Conservation (phyloP, 257 asterid species). For the Solanum chmielewskii region DNA sequence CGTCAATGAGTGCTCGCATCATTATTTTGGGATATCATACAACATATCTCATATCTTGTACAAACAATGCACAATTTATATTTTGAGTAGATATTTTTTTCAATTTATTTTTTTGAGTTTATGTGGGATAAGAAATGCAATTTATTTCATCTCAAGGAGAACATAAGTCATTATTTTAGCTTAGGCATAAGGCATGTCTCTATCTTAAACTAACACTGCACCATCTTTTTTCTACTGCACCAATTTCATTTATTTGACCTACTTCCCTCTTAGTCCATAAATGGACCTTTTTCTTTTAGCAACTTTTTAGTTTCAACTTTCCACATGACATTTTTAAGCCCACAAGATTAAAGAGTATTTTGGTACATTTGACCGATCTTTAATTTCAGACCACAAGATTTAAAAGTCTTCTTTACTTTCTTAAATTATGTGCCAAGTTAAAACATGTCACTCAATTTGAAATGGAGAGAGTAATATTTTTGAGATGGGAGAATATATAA, state of each 20-base stretch:
- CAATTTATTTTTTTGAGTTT: too few relatives aligned
- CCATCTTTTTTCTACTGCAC: not conserved
- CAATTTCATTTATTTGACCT: not conserved
- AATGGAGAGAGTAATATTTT: not conserved
- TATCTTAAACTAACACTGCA: not conserved
- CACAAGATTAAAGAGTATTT: not conserved
- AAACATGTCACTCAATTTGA: not conserved
- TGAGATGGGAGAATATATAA: not conserved
- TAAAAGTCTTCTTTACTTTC: not conserved
- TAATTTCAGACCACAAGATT: not conserved
- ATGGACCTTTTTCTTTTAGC: not conserved
- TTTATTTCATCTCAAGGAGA: not conserved
- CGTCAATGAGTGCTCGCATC: not conserved
- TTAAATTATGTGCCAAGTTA: not conserved
- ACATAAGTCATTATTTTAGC: not conserved
- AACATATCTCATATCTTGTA: too few relatives aligned
- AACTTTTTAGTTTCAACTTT: not conserved
- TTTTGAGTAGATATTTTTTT: too few relatives aligned
- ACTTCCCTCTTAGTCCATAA: not conserved
- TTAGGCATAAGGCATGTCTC: not conserved
- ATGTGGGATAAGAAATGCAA: not conserved
- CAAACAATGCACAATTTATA: too few relatives aligned
- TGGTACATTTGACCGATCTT: not conserved
- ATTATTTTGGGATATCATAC: not conserved
- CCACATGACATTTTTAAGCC: not conserved